phyloP scores from a whole-genome alignment of 73 alveolate genomes.

The Tetrahymena elliotti region DNA sequence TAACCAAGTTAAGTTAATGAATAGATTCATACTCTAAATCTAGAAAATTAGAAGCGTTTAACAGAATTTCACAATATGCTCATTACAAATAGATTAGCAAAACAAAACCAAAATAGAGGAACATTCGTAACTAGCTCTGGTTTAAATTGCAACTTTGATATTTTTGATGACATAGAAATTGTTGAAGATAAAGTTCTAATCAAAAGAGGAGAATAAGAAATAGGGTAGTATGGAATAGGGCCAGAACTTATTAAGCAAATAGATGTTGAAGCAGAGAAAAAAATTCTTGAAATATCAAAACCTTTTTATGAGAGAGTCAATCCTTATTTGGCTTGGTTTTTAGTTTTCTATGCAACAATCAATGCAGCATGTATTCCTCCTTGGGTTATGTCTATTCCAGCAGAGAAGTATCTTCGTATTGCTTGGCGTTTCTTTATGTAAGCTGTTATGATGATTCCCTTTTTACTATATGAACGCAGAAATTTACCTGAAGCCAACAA shows the following conservation, averaged over 20 bases:
- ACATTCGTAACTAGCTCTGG: not conserved
- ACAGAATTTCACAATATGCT: not conserved
- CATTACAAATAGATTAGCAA: not conserved
- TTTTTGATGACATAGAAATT: not conserved
- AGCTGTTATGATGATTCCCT: conserved; percentile 13
- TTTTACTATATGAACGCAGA: conserved; percentile 20
- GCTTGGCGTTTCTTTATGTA: conserved; percentile 33
- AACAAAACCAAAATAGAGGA: not conserved
- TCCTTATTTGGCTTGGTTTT: conserved; percentile 23
- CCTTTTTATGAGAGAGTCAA: conserved; percentile 7
- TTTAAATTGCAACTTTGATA: not conserved
- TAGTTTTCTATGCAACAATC: conserved; percentile 16
- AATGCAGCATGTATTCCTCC: conserved; percentile 30
- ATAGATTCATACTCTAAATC: not conserved
- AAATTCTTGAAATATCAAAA: not conserved
- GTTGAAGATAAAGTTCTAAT: not conserved
- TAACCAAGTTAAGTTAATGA: not conserved
- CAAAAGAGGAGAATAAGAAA: not conserved
- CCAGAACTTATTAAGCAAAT: not conserved
- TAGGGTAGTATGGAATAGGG: not conserved
- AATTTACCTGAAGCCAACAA: conserved; percentile 6
- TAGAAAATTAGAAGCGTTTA: not conserved
- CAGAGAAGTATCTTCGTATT: conserved; percentile 34
- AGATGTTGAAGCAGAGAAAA: not conserved
- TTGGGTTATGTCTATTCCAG: conserved; percentile 37